Percentiles rank a stretch among this genome's conserved stretches.
phyloP scores from a whole-genome alignment of 2,329 filamentous ascomycete species.

The Chalara sp. region DNA sequence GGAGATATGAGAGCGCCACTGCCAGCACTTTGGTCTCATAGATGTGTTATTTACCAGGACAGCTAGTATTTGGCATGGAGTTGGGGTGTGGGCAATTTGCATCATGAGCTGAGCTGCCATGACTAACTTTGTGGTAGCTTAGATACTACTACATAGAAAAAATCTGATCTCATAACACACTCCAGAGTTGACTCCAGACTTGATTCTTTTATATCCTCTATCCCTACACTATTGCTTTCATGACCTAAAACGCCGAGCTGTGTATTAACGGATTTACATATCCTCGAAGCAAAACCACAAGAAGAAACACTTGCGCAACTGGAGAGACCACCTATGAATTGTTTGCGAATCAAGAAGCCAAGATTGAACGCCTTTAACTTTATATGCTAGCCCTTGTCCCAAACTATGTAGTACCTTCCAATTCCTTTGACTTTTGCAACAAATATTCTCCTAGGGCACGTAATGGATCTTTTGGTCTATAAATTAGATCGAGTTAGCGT shows the following conservation, averaged over 20 bases:
- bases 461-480: slow-evolving; percentile 60
- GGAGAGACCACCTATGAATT: too few relatives aligned
- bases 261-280: too few relatives aligned
- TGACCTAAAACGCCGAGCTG: too few relatives aligned
- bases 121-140: slow-evolving; percentile 19
- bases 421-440: slow-evolving; percentile 58
- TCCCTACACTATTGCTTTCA: too few relatives aligned
- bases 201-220: too few relatives aligned
- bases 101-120: slow-evolving; percentile 19
- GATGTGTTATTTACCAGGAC: slow-evolving; percentile 30
- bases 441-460: slow-evolving; percentile 65
- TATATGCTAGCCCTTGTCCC: too few relatives aligned
- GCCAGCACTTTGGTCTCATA: slow-evolving; percentile 92
- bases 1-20: slow-evolving; percentile 98
- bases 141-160: slow-evolving; percentile 17
- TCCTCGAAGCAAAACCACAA: too few relatives aligned
- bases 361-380: too few relatives aligned
- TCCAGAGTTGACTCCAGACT: slow-evolving; percentile 4
- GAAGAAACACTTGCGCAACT: too few relatives aligned
- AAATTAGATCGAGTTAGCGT: neutral
- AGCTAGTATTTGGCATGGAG: slow-evolving; percentile 20
- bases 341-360: too few relatives aligned
- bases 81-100: slow-evolving; percentile 24
- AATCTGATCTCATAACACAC: slow-evolving; percentile 23
- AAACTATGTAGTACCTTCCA: slow-evolving; percentile 36